Percentiles rank a stretch among this genome's conserved stretches.
Conservation (phyloP, 768 basidiomycete species). For the Russula sp. region DNA sequence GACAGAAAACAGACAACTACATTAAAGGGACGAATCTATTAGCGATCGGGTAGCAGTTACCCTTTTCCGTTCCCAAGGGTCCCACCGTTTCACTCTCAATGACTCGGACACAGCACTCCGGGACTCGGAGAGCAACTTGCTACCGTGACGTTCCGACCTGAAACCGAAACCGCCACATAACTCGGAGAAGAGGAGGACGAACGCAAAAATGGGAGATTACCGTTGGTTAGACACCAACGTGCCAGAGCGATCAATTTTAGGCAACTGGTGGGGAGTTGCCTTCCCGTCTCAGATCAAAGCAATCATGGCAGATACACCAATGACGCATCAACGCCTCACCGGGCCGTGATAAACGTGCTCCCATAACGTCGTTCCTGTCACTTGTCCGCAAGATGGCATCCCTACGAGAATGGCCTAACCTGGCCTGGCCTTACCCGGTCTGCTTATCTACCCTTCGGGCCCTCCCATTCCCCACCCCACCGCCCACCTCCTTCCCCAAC, state of each 20-base stretch:
- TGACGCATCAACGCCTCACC: not conserved
- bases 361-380: not conserved
- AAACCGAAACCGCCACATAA: too few species aligned
- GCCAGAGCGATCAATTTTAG: not conserved
- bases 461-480: not conserved
- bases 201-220: not conserved
- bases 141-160: too few species aligned
- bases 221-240: too few species aligned
- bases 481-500: not conserved
- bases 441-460: slow-evolving; percentile 6
- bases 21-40: not conserved
- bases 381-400: not conserved
- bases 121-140: not conserved
- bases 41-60: not conserved
- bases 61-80: not conserved
- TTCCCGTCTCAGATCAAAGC: not conserved
- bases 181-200: too few species aligned
- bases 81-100: not conserved
- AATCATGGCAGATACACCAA: not conserved
- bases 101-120: too few species aligned
- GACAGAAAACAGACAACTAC: not conserved
- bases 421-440: too few species aligned
- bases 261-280: not conserved
- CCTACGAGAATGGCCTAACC: slow-evolving; percentile 10
- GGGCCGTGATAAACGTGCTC: slow-evolving; percentile 10